A percentile compares a stretch with the other conserved stretches of the same genome.
Conservation (phyloP, 192 early-diverging fungal genomes). For the Rhizophagus clarus region DNA sequence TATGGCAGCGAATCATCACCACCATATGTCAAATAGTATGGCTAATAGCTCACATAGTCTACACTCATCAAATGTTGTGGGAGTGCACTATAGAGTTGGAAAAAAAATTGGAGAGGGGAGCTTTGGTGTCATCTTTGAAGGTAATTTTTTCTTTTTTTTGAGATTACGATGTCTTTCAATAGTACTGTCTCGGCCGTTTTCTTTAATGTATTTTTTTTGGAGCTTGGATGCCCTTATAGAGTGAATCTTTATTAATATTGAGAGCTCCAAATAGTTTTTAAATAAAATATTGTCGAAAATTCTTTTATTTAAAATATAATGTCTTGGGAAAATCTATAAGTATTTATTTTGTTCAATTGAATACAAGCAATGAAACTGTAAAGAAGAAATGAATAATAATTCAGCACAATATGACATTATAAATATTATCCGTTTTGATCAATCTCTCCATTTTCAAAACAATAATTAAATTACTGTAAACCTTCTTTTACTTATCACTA, state of each 20-base stretch:
- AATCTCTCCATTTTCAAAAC: background rate
- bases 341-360: no score
- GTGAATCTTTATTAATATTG: background rate
- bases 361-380: no score
- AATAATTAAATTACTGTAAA: background rate
- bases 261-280: background rate
- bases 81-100: constrained; percentile 94
- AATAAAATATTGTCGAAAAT: background rate
- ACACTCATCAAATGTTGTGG: constrained; percentile 82
- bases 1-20: constrained; percentile 28
- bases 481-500: background rate
- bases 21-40: constrained; percentile 30
- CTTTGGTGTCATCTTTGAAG: constrained; percentile 99
- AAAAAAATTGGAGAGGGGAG: constrained; percentile 97
- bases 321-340: background rate
- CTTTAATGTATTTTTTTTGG: constrained; percentile 13
- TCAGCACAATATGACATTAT: background rate
- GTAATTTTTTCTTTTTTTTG: constrained; percentile 46
- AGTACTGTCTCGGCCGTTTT: no score
- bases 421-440: background rate
- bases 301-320: background rate
- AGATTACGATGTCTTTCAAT: no score
- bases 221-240: background rate
- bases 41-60: constrained; percentile 38
- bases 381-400: background rate